A percentile compares a stretch with the other conserved stretches of the same genome.
Conservation (phyloP, 139 green algal species). For the Limnomonas spitsbergensis region DNA sequence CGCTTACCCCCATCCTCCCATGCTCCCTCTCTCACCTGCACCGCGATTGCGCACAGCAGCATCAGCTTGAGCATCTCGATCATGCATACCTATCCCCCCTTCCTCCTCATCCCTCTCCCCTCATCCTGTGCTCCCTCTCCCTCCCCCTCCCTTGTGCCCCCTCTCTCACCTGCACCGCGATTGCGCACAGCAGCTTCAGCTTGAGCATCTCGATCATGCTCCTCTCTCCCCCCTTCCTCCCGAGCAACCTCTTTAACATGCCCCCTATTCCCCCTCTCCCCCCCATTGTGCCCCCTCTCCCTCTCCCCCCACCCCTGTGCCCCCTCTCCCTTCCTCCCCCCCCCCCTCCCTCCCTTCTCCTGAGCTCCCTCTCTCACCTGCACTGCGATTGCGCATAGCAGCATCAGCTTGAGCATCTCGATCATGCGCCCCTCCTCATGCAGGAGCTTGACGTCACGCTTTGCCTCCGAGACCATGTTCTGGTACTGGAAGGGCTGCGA, state of each 20-base stretch:
- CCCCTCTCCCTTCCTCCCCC: no score
- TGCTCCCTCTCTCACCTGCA: conserved; percentile 21
- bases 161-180: conserved; percentile 24
- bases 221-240: no score
- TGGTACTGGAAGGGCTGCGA: conserved; percentile 43
- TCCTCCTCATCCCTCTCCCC: no score
- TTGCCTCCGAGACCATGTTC: conserved; percentile 16
- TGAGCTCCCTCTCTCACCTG: conserved; percentile 25
- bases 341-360: no score
- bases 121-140: no score
- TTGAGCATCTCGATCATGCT: conserved; percentile 40
- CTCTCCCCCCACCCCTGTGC: no score
- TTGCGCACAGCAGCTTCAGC: conserved; percentile 25
- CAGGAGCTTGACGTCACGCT: background rate
- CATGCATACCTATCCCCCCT: conserved; percentile 21
- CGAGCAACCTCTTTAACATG: no score
- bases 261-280: no score
- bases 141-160: no score
- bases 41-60: conserved; percentile 22
- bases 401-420: conserved; percentile 33
- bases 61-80: conserved; percentile 39
- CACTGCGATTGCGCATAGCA: conserved; percentile 21
- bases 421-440: conserved; percentile 28
- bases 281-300: no score
- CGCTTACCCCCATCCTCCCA: no score